These are phyloP conservation scores for Stephania cephalantha DNA, from an alignment of 164 flowering plant species.

Conservation along the genomic window DNA sequence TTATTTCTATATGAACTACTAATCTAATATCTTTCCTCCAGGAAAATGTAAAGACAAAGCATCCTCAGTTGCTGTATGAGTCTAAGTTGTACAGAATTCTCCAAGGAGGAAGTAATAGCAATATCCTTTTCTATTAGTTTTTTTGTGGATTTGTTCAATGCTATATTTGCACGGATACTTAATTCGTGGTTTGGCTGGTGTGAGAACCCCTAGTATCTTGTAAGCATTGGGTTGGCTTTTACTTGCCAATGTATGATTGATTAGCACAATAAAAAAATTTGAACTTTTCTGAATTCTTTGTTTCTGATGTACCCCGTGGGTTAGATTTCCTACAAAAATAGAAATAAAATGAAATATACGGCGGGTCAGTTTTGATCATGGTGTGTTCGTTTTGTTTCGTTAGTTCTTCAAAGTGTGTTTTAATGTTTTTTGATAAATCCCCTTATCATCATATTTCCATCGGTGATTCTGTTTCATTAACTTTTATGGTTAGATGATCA, in stretches of 20 bases:
- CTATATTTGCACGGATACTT: neutral
- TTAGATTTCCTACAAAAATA: neutral
- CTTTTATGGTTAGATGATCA: too few relatives aligned
- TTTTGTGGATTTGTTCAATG: neutral
- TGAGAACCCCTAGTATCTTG: neutral
- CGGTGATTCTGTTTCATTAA: too few relatives aligned
- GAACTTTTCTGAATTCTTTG: neutral
- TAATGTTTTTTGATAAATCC: neutral
- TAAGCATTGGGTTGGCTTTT: neutral
- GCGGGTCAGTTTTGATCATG: neutral
- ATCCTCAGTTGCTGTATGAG: slow-evolving; percentile 82
- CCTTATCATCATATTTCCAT: too few relatives aligned
- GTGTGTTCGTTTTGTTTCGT: neutral
- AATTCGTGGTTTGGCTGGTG: neutral
- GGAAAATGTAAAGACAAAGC: slow-evolving; percentile 94
- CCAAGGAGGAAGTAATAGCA: slow-evolving; percentile 81
- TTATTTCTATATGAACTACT: neutral
- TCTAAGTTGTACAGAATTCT: slow-evolving; percentile 77
- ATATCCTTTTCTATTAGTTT: neutral
- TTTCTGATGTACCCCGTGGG: neutral
- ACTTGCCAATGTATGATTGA: neutral
- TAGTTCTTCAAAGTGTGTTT: neutral
- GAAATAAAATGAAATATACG: too few relatives aligned
- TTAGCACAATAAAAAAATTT: neutral
- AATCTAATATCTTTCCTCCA: slow-evolving; percentile 15